A percentile compares a stretch with the other conserved stretches of the same genome.
These are phyloP conservation scores for Ormosia semicastrata DNA, from an alignment of 306 rosid genomes.

Conservation along the genomic window DNA sequence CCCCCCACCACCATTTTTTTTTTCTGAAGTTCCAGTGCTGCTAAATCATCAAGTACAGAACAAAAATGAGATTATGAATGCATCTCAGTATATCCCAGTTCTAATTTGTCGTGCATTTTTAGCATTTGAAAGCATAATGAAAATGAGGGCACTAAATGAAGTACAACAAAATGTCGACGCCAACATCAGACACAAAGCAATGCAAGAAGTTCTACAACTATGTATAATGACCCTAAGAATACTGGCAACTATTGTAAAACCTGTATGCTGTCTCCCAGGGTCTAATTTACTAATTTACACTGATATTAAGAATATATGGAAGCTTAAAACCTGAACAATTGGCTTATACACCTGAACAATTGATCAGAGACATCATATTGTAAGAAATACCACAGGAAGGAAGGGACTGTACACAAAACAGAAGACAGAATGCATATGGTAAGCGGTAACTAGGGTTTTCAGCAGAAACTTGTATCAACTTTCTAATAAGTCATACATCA, in stretches of 20 bases:
- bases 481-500: not conserved
- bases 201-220: not conserved
- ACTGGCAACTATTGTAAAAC: not conserved
- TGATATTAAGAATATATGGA: not conserved
- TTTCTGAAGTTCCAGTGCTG: not conserved
- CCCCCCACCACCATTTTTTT: no score
- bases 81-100: not conserved
- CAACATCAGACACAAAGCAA: not conserved
- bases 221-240: not conserved
- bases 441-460: not conserved
- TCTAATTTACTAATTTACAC: not conserved
- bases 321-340: not conserved
- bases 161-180: not conserved
- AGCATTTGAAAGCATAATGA: conserved; percentile 3
- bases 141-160: not conserved
- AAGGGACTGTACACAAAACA: not conserved
- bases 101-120: not conserved
- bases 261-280: not conserved
- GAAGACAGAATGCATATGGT: not conserved
- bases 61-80: not conserved
- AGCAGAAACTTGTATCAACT: not conserved
- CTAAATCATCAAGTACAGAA: not conserved
- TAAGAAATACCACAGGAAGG: not conserved
- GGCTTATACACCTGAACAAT: no score
- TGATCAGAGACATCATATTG: not conserved